Base-by-base conservation (phyloP, 306 rosid species). In the Arachis hypogaea region DNA sequence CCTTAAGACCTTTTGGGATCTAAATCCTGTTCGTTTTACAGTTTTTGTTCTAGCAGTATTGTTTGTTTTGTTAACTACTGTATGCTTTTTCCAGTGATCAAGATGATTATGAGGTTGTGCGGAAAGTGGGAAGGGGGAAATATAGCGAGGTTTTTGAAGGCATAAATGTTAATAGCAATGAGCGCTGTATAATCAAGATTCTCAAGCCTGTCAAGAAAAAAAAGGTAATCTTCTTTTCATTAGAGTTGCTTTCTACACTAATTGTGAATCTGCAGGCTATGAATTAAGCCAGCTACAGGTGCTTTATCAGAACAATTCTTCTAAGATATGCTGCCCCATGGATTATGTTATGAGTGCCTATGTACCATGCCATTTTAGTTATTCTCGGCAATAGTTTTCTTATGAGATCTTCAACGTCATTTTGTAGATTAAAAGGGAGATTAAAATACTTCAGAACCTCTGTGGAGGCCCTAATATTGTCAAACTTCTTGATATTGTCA, bases 101-200 rank as follows among this genome's bases (percentile, higher is more conserved):
- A 75, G 98, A 92, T 74, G 98, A 90, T 76, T 92, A 92, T 22
- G 98, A 92, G 89, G 96, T 92, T 57, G 98, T 92, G 62, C 82
- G 98, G 57, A 92, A 92, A 76, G 93, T 92, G 18, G 98, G 98
- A 77, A 88, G 98, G 80, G 96, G 98, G 77, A 92, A 92, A 66
- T 92, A 92, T 82, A 92, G 98, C 59, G 98, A 92, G 79, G 98
- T 92, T 18, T 90, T 92, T 16, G 98, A 92, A 69, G 98, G 98
- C 66, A 89, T 92, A 52, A 89, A 89, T 80, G 90, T 92, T 72
- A 89, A 85, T 43, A 86, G 81, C 86, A 90, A 84, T 36, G 98
- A 92, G 83, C 86, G 90, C 60, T 92, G 98, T 78, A 66, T 90
- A 60, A 92, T 92, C 88, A 92, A 92, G 90, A 92, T 92, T 78